Evolutionary conservation across 208 protist species (phyloP), one percentile per base, ranked within the genome.

Genomic region (Acanthamoeba healyi): DNA sequence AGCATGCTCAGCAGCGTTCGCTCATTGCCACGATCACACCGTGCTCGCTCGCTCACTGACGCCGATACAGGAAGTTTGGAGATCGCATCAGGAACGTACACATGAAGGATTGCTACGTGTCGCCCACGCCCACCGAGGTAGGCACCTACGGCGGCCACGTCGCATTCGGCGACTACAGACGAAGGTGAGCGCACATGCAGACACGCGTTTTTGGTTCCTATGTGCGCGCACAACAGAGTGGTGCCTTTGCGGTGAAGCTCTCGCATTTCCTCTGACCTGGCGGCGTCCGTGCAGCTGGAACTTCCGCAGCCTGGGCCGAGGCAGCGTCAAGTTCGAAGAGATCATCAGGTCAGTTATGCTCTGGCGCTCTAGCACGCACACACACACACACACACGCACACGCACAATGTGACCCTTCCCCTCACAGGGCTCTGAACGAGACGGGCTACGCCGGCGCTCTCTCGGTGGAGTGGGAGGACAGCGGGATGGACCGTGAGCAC

Each of bases 61-160:
- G 15, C 15, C 15, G 22, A 5, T 3, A 54, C 65, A 34, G 36
- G n/a, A 40, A 42, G 32, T 40, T 74, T 74, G 65, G 29, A 14
- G 65, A 74, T 17, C 36, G 65, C 19, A 40, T 42, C 10, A 36
- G n/a, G 36, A 74, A 74, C 36, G 34, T 74, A 32, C 65, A 40
- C 36, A 74, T 74, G 65, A 74, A 74, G 65, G 65, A 74, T 32
- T 74, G 65, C 65, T 74, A 74, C n/a, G 65, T 74, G 36, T 74
- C 65, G 36, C n/a, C 65, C 7, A 74, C 65, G 26, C 65, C 65
- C 4, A 40, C 34, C 17, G 65, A 74, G 36, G 65, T 74, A 32
- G 65, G 65, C 65, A 34, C 36, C 34, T 74, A 74, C 36, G 65
- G 65, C 29, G 65, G 65, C 65, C 65, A 74, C 36, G 65, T 74